These are phyloP conservation scores for Alternaria arborescens DNA, from an alignment of 2,329 filamentous ascomycete genomes.

Conservation along the genomic window DNA sequence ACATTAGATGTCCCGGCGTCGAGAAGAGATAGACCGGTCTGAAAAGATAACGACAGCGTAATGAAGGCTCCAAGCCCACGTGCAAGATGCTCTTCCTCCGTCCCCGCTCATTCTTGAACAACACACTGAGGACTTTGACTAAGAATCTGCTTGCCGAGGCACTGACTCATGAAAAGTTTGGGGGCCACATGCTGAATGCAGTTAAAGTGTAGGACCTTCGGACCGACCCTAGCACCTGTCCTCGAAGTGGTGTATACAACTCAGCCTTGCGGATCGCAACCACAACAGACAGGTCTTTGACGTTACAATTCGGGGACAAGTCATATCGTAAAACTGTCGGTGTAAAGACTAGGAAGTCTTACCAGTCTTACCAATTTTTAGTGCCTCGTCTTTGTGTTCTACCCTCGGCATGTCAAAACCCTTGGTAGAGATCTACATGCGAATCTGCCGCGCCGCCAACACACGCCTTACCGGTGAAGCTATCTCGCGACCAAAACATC, in stretches of 20 bases:
- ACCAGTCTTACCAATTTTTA: background rate
- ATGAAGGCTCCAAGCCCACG: constrained; percentile 21
- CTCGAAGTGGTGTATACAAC: background rate
- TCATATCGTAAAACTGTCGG: background rate
- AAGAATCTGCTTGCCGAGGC: background rate
- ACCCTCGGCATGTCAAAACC: background rate
- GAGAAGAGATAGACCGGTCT: constrained; percentile 13
- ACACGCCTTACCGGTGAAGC: constrained; percentile 11
- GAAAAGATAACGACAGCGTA: constrained; percentile 22
- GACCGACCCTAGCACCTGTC: background rate
- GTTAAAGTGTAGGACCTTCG: background rate
- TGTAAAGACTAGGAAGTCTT: background rate
- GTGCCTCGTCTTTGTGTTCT: background rate
- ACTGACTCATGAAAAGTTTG: background rate
- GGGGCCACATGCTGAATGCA: constrained; percentile 1
- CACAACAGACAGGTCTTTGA: background rate
- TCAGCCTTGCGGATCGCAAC: background rate
- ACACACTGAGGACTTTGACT: background rate
- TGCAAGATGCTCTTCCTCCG: constrained; percentile 10
- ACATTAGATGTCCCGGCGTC: constrained; percentile 62
- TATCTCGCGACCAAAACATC: constrained; percentile 3
- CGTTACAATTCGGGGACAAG: background rate
- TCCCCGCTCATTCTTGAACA: background rate
- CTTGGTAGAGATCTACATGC: background rate
- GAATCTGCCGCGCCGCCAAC: constrained; percentile 1